Conservation (phyloP, 2,329 filamentous ascomycete genomes). For the Lachnellula subtilissima region DNA sequence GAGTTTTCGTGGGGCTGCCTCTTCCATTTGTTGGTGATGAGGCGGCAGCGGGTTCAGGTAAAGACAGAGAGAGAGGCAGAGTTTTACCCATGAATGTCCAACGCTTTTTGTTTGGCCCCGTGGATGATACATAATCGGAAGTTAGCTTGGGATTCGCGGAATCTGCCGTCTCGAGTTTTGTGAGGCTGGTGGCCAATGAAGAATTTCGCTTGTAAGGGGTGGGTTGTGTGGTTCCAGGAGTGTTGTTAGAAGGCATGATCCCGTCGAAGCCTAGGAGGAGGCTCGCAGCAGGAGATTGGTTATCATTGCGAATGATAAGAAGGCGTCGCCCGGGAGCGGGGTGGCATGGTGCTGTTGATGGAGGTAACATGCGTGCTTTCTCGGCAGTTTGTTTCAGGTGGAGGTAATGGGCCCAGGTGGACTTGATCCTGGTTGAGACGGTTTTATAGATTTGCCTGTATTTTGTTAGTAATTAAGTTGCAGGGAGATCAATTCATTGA, state of each 20-base stretch:
- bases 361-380: conserved; percentile 41
- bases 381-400: conserved; percentile 54
- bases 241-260: conserved; percentile 31
- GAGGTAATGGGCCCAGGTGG: conserved; percentile 60
- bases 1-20: conserved; percentile 37
- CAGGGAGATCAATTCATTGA: conserved; percentile 15
- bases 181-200: conserved; percentile 10
- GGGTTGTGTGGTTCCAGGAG: conserved; percentile 11
- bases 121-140: conserved; percentile 12
- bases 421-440: conserved; percentile 51
- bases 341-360: conserved; percentile 61
- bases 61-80: conserved; percentile 42
- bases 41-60: conserved; percentile 5
- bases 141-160: conserved; percentile 13
- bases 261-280: conserved; percentile 61
- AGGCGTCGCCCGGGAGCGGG: conserved; percentile 65
- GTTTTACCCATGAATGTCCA: conserved; percentile 63
- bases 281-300: conserved; percentile 25
- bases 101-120: conserved; percentile 44
- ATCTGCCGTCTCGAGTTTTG: conserved; percentile 15
- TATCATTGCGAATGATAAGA: conserved; percentile 66
- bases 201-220: conserved; percentile 27
- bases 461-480: conserved; percentile 20
- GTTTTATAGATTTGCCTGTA: conserved; percentile 52
- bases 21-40: conserved; percentile 5